Percentiles rank a stretch among this genome's conserved stretches.
Evolutionary conservation across 345 rosid genomes (phyloP).

Genomic region (Capsella bursapastoris): DNA sequence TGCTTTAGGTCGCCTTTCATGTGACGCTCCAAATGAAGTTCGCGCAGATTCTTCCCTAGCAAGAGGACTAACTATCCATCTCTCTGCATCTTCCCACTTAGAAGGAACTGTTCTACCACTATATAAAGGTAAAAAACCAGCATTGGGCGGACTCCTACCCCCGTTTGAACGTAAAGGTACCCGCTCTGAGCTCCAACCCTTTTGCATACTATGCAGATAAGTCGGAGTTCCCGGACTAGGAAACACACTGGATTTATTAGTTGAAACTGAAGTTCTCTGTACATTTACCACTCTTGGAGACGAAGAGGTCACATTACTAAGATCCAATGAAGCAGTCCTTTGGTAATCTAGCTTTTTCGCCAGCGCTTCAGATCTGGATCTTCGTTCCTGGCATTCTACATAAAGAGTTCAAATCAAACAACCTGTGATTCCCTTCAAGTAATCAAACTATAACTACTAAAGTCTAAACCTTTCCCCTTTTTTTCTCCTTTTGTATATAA

Average conservation of each 20-base stretch:
- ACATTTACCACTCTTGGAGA: slow-evolving; percentile 67
- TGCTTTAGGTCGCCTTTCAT: slow-evolving; percentile 75
- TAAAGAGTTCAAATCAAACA: slow-evolving; percentile 12
- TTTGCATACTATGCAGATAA: slow-evolving; percentile 70
- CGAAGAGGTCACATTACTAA: slow-evolving; percentile 62
- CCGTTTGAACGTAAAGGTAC: slow-evolving; percentile 65
- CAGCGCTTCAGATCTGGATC: slow-evolving; percentile 73
- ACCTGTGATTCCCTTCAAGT: too few species aligned
- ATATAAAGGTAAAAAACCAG: slow-evolving; percentile 61
- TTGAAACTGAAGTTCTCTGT: slow-evolving; percentile 56
- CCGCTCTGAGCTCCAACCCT: slow-evolving; percentile 97
- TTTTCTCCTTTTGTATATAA: neutral
- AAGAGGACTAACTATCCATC: slow-evolving; percentile 97
- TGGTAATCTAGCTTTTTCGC: slow-evolving; percentile 63
- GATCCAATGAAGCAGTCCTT: slow-evolving; percentile 81
- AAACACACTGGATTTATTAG: slow-evolving; percentile 65
- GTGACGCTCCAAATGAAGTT: slow-evolving; percentile 56
- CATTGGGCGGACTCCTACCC: slow-evolving; percentile 61
- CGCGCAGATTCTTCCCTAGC: slow-evolving; percentile 62
- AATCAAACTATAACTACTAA: neutral
- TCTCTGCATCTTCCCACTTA: slow-evolving; percentile 99
- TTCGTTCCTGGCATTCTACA: slow-evolving; percentile 80
- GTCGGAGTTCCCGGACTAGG: slow-evolving; percentile 94
- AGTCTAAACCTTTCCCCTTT: neutral
- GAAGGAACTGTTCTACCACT: slow-evolving; percentile 90